A percentile compares a stretch with the other conserved stretches of the same genome.
Conservation (phyloP, 1,139 yeast species). For the Wickerhamiella infanticola region DNA sequence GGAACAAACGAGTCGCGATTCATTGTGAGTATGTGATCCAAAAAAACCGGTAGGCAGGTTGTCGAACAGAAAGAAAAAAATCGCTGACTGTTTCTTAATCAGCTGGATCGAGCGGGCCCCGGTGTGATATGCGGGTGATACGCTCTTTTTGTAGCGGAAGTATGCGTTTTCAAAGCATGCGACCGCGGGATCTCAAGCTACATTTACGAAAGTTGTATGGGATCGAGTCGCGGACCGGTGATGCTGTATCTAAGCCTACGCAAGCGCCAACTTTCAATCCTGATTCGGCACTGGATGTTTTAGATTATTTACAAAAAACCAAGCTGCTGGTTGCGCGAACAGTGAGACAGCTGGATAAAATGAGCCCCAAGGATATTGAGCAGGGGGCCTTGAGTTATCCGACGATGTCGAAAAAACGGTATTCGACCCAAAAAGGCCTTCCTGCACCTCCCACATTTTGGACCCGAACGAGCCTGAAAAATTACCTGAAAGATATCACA, state of each 20-base stretch:
- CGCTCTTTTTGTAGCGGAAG: not conserved
- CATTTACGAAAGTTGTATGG: not conserved
- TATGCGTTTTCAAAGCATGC: not conserved
- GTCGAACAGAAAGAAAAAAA: not conserved
- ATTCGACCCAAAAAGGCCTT: no score
- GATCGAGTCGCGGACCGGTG: not conserved
- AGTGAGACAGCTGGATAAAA: not conserved
- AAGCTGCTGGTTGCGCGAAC: not conserved
- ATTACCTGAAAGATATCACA: not conserved
- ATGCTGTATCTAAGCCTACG: not conserved
- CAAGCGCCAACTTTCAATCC: not conserved
- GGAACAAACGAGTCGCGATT: constrained; percentile 87
- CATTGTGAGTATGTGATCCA: constrained; percentile 9
- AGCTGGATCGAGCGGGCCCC: not conserved
- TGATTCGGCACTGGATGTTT: not conserved
- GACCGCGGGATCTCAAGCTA: not conserved
- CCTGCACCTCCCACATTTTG: not conserved
- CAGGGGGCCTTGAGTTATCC: not conserved
- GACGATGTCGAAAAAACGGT: not conserved
- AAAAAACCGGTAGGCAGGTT: not conserved
- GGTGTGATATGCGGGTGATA: not conserved
- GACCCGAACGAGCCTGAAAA: not conserved
- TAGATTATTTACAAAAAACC: not conserved
- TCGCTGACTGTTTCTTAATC: not conserved
- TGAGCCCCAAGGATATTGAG: not conserved